Evolutionary conservation across 1,284 basidiomycete genomes (phyloP), one percentile per base, ranked within the genome.

Genomic region (Butyriboletus appendiculatus): DNA sequence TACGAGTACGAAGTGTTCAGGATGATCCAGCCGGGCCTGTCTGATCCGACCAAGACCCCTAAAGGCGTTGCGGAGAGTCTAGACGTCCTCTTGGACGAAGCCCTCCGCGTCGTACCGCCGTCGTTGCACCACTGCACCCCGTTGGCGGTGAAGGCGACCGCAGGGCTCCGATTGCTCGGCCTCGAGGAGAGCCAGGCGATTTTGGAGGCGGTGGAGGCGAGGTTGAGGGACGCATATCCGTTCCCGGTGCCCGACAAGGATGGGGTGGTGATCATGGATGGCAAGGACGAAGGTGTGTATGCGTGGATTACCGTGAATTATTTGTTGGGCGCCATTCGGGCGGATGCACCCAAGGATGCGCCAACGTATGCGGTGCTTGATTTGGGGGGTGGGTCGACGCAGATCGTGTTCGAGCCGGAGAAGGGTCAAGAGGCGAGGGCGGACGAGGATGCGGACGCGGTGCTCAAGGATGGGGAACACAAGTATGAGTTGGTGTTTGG

Each of bases 271-370:
- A 88, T 97, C 61, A 98, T 98, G 96, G 95, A 98, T 63, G 96
- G 96, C 18, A 90, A 87, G 64, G 95, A 98, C 68, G 96, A 99
- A 73, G 94, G 93, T 43, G 94, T 98, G 26, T 98, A 93, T 70
- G 95, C 96, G 18, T 99, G 96, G 96, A 95, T 98, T 66, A 98
- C 96, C 12, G 93, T 93, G 59, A 99, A 99, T 75, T 98, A 98
- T 73, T 79, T 96, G 34, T 76, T 96, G 46, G 81, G 81, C 49
- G 85, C 88, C 45, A 85, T 96, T 62, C 81, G 85, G 18, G 77
- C 81, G 33, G 79, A 78, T 51, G 71, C 79, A n/a, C 72, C 75
- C 3, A 59, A 73, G 33, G 73, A 74, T 28, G 74, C 76, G 8
- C 77, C 76, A 50, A 87, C 93, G n/a, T 92, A 92, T 57, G 96